phyloP scores from a whole-genome alignment of 129 eudicot genomes.

The Flaveria ramosissima region DNA sequence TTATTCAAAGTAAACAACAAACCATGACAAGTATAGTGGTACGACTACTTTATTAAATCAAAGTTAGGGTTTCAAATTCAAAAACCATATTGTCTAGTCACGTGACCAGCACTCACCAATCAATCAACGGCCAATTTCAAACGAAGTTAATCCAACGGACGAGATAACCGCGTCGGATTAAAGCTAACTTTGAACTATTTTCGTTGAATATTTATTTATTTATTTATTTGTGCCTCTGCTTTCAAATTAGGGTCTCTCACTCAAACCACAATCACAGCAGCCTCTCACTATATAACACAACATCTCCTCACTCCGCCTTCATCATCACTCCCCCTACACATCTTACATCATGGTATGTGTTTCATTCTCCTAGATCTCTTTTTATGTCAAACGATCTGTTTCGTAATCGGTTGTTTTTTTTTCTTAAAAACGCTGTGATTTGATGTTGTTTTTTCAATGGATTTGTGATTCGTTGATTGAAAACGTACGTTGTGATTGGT shows the following conservation, averaged over 20 bases:
- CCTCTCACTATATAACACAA: conserved; percentile 18
- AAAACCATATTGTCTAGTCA: conserved; percentile 8
- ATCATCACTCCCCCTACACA: not conserved
- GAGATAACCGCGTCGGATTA: conserved; percentile 24
- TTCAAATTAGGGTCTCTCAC: conserved; percentile 27
- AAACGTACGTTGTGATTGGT: too few species aligned
- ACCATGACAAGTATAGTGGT: too few species aligned
- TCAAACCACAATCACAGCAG: not conserved
- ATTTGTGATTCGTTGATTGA: too few species aligned
- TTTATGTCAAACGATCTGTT: not conserved
- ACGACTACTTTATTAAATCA: too few species aligned
- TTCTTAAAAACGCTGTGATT: not conserved
- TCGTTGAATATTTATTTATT: conserved; percentile 8
- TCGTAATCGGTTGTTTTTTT: not conserved
- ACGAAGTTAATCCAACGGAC: conserved; percentile 19
- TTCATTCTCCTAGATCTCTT: conserved; percentile 19
- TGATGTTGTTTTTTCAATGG: not conserved
- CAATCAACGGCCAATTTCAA: conserved; percentile 20
- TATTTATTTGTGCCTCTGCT: not conserved
- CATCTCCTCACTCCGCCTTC: conserved; percentile 18
- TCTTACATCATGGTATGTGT: conserved; percentile 14
- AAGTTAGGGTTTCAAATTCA: conserved; percentile 29
- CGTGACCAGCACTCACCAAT: conserved; percentile 23
- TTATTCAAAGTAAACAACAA: too few species aligned
- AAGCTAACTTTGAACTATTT: conserved; percentile 28